These are phyloP conservation scores for Castanea crenata DNA, from an alignment of 306 rosid genomes.

Conservation along the genomic window DNA sequence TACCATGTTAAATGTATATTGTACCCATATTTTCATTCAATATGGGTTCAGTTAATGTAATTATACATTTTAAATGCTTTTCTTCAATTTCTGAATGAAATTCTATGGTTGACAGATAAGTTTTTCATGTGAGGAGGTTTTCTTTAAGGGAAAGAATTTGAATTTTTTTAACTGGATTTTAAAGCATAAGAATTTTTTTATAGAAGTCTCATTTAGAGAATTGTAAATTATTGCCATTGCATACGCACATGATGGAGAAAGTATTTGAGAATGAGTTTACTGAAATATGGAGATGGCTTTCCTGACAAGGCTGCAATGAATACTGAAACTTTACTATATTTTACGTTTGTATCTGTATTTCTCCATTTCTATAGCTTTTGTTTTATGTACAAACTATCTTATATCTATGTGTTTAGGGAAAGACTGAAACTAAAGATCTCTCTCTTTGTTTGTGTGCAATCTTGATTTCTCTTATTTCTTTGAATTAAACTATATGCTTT, in stretches of 20 bases:
- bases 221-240: background rate
- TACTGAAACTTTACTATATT: background rate
- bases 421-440: too few relatives aligned
- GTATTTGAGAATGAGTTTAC: background rate
- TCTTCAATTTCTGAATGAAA: background rate
- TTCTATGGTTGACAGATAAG: background rate
- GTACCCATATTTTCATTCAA: constrained; percentile 3
- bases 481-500: background rate
- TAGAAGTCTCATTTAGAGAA: background rate
- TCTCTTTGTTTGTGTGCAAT: background rate
- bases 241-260: background rate
- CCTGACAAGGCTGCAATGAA: background rate
- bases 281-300: background rate
- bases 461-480: background rate
- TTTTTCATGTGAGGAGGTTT: background rate
- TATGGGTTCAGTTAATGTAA: background rate
- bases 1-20: constrained; percentile 5
- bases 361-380: background rate
- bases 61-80: constrained; percentile 6
- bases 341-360: background rate
- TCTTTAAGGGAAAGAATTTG: background rate
- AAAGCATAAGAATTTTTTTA: background rate
- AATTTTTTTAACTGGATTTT: background rate
- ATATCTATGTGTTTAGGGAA: too few relatives aligned
- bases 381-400: background rate